These are phyloP conservation scores for Blastocystis sp. DNA, from an alignment of 352 stramenopile species.

Conservation along the genomic window DNA sequence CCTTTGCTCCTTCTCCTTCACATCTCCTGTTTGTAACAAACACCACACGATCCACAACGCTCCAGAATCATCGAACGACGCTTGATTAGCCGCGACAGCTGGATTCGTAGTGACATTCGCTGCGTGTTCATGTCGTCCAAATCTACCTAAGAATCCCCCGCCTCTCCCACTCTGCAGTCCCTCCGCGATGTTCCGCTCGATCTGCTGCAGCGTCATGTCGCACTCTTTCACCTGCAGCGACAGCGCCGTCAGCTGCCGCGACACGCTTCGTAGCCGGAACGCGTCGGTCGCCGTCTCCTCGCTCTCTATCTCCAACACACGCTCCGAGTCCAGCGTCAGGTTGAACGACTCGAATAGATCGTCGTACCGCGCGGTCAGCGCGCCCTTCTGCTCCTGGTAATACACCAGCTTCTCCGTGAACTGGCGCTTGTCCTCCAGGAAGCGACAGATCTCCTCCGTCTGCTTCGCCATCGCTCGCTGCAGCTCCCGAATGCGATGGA, in stretches of 20 bases:
- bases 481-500: neutral
- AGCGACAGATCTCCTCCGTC: neutral
- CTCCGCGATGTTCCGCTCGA: neutral
- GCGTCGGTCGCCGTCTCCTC: neutral
- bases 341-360: neutral
- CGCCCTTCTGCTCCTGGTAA: neutral
- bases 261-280: neutral
- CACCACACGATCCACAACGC: neutral
- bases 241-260: neutral
- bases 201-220: neutral
- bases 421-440: neutral
- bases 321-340: neutral
- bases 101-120: neutral
- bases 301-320: no score
- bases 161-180: neutral
- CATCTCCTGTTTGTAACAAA: constrained; percentile 4
- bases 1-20: neutral
- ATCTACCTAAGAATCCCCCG: neutral
- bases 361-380: neutral
- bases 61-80: neutral
- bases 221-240: neutral
- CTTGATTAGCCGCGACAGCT: constrained; percentile 16
- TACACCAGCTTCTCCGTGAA: neutral
- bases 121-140: constrained; percentile 22
- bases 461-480: neutral